A percentile compares a stretch with the other conserved stretches of the same genome.
These are phyloP conservation scores for Aurantiochytrium sp. DNA, from an alignment of 108 stramenopile genomes.

Conservation along the genomic window DNA sequence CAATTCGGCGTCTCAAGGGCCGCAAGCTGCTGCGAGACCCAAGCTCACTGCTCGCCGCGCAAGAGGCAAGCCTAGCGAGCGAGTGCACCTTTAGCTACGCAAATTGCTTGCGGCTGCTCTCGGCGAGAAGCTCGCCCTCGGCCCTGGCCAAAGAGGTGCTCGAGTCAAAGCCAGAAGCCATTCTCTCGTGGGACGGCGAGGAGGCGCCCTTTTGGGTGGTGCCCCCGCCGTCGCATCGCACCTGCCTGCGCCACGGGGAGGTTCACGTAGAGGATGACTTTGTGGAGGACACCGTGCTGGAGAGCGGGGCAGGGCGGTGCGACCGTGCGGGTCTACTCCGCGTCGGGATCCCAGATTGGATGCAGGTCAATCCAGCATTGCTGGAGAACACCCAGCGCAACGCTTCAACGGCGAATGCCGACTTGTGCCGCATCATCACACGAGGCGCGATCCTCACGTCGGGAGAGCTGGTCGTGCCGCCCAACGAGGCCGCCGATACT, in stretches of 20 bases:
- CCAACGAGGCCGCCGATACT: neutral
- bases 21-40: neutral
- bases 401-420: neutral
- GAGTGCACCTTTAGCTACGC: constrained; percentile 17
- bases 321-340: neutral
- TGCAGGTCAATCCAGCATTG: neutral
- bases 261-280: neutral
- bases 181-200: neutral
- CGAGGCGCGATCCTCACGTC: constrained; percentile 18
- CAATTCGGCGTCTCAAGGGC: neutral
- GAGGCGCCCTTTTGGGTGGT: neutral
- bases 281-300: neutral
- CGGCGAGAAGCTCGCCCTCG: neutral
- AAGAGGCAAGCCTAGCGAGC: neutral
- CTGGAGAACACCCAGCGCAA: neutral
- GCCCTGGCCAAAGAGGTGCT: neutral
- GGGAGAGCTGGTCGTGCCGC: neutral
- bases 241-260: neutral
- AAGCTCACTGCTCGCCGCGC: neutral
- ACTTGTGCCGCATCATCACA: neutral
- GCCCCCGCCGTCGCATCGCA: neutral
- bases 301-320: neutral
- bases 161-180: neutral
- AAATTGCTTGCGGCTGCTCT: neutral
- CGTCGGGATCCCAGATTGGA: constrained; percentile 7